A percentile compares a stretch with the other conserved stretches of the same genome.
Conservation (phyloP, 768 basidiomycete species). For the Lactifluus volemus region DNA sequence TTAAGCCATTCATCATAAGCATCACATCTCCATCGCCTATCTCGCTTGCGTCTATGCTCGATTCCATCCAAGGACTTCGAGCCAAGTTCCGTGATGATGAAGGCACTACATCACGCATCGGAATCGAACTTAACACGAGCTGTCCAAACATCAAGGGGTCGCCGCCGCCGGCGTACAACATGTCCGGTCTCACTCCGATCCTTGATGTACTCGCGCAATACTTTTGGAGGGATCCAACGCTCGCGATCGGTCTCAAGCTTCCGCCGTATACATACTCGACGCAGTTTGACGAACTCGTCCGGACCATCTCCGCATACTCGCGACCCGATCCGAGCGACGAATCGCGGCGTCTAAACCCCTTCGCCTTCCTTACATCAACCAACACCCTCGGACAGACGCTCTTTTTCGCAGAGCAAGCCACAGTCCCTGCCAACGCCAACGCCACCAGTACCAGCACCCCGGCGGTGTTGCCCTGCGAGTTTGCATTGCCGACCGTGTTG, state of each 20-base stretch:
- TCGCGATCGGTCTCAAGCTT: constrained; percentile 66
- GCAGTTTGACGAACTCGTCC: constrained; percentile 16
- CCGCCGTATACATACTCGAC: constrained; percentile 17
- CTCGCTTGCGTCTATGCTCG: constrained; percentile 47
- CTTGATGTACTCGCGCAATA: constrained; percentile 46
- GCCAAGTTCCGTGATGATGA: constrained; percentile 20
- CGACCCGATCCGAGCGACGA: constrained; percentile 12
- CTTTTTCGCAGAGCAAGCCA: constrained; percentile 11
- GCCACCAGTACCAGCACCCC: neutral
- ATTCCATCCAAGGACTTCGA: constrained; percentile 54
- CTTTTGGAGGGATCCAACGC: constrained; percentile 40
- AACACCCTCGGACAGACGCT: constrained; percentile 19
- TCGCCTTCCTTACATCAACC: constrained; percentile 20
- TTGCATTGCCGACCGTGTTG: constrained; percentile 53
- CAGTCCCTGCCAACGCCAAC: neutral
- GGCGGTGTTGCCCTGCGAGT: constrained; percentile 22
- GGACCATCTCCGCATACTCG: constrained; percentile 9
- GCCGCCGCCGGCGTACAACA: constrained; percentile 61
- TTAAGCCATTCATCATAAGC: constrained; percentile 70
- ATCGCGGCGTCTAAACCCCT: constrained; percentile 9
- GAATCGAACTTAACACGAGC: constrained; percentile 74
- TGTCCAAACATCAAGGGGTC: constrained; percentile 67
- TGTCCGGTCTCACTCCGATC: constrained; percentile 40
- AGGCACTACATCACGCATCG: constrained; percentile 38
- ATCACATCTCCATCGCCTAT: constrained; percentile 54